Evolutionary conservation across 2,329 filamentous ascomycete species (phyloP).

Genomic region (Nemania bipapillata): DNA sequence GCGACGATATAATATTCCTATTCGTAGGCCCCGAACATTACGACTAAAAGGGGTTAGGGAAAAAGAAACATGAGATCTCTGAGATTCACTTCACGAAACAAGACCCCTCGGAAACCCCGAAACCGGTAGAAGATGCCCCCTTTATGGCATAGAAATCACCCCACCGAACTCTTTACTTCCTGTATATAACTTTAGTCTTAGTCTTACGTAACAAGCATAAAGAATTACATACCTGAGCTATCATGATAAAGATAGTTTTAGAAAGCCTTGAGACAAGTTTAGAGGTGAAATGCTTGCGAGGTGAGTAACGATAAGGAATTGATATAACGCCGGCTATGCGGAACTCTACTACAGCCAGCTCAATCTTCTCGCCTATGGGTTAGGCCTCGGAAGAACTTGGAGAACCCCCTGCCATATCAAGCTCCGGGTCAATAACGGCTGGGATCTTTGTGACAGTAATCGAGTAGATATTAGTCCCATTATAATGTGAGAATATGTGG

Average conservation of each 20-base stretch:
- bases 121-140: neutral
- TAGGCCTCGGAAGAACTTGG: too few relatives aligned
- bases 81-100: neutral
- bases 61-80: neutral
- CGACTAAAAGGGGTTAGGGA: neutral
- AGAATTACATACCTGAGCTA: neutral
- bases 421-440: too few relatives aligned
- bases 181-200: neutral
- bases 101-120: neutral
- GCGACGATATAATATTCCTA: neutral
- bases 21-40: neutral
- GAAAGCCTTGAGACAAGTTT: neutral
- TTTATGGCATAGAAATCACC: neutral
- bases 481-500: neutral
- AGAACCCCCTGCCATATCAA: too few relatives aligned
- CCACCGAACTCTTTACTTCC: neutral
- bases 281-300: neutral
- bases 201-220: neutral
- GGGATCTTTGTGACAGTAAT: too few relatives aligned
- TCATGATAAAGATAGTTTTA: neutral
- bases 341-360: too few relatives aligned
- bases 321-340: too few relatives aligned
- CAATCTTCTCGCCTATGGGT: too few relatives aligned
- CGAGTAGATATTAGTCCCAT: too few relatives aligned
- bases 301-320: neutral